Percentiles rank a stretch among this genome's conserved stretches.
phyloP scores from a whole-genome alignment of 805 yeast species.

The Maudiozyma turicensis region DNA sequence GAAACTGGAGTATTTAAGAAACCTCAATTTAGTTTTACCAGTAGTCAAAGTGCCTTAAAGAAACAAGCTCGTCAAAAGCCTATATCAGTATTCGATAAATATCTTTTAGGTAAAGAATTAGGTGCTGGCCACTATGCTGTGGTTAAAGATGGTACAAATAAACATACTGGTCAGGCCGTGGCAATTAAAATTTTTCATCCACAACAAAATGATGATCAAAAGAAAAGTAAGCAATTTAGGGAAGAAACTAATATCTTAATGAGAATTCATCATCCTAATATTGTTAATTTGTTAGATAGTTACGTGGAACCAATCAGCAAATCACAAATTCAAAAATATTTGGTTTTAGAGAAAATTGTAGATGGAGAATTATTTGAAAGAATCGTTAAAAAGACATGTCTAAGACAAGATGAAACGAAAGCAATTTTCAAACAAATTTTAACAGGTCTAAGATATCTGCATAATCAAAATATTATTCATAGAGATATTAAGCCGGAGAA shows the following conservation, averaged over 20 bases:
- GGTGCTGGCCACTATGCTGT: conserved; percentile 77
- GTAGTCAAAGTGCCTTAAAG: conserved; percentile 16
- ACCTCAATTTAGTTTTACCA: conserved; percentile 17
- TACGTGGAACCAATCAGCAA: conserved; percentile 46
- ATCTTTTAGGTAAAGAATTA: conserved; percentile 41
- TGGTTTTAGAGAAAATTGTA: conserved; percentile 63
- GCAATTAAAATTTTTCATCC: conserved; percentile 73
- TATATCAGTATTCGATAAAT: conserved; percentile 47
- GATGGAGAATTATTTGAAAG: conserved; percentile 71
- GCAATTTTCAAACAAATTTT: conserved; percentile 56
- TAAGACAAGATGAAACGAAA: conserved; percentile 53
- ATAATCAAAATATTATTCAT: conserved; percentile 61
- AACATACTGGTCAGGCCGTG: conserved; percentile 47
- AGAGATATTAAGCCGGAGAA: conserved; percentile 77
- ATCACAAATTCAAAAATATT: conserved; percentile 36
- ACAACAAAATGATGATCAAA: conserved; percentile 33
- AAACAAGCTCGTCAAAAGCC: conserved; percentile 11
- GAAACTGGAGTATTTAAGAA: conserved; percentile 21
- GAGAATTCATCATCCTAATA: conserved; percentile 59
- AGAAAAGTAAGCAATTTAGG: conserved; percentile 37
- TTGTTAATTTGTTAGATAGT: conserved; percentile 53
- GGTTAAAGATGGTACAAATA: conserved; percentile 60
- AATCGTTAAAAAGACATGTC: conserved; percentile 52
- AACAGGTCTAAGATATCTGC: conserved; percentile 56
- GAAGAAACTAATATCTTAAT: conserved; percentile 61